phyloP scores from a whole-genome alignment of 176 grass and related monocot species.

The Otatea glauca region DNA sequence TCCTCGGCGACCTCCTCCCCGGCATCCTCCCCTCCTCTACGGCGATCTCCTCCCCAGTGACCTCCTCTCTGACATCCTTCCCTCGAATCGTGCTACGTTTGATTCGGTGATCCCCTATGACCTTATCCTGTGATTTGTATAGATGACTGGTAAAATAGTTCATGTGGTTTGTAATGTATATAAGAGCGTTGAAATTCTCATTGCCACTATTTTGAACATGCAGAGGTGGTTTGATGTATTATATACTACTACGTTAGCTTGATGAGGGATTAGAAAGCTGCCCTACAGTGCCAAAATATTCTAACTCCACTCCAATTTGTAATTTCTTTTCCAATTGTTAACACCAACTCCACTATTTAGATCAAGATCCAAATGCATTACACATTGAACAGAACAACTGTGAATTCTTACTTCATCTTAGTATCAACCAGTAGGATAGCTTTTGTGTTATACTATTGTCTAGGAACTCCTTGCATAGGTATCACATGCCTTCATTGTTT shows the following conservation, averaged over 20 bases:
- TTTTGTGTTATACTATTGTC: neutral
- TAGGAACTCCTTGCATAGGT: neutral
- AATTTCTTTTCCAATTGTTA: neutral
- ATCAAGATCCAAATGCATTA: conserved; percentile 10
- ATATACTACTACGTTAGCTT: conserved; percentile 3
- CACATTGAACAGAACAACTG: neutral
- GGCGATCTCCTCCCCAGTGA: too few species aligned
- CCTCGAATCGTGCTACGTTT: too few species aligned
- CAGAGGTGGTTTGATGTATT: neutral
- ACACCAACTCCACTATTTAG: neutral
- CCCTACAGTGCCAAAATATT: neutral
- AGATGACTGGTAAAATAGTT: too few species aligned
- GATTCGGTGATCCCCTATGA: too few species aligned
- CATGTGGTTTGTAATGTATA: too few species aligned
- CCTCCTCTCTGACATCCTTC: too few species aligned
- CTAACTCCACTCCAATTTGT: neutral
- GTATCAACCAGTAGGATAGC: conserved; percentile 4
- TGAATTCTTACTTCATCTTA: conserved; percentile 3
- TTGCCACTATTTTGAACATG: too few species aligned
- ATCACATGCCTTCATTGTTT: neutral
- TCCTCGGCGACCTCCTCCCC: too few species aligned
- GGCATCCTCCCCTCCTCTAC: too few species aligned
- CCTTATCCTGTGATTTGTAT: too few species aligned
- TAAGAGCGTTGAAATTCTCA: too few species aligned
- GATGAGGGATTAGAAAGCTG: neutral